A percentile compares a stretch with the other conserved stretches of the same genome.
These are phyloP conservation scores for Aspergillus melleus DNA, from an alignment of 2,329 filamentous ascomycete species.

Conservation along the genomic window DNA sequence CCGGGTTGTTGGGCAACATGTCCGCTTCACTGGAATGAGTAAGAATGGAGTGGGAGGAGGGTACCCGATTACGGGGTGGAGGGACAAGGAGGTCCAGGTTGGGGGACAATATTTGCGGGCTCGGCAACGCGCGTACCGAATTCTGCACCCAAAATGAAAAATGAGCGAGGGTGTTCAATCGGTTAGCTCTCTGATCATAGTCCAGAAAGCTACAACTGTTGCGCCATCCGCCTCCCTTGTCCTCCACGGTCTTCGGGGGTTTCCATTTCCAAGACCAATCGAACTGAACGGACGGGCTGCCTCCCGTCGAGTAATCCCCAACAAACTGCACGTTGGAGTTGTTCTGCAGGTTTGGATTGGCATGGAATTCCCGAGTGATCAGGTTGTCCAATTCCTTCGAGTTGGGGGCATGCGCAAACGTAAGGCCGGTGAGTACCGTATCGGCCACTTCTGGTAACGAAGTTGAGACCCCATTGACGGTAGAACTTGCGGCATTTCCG, in stretches of 20 bases:
- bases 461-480: constrained; percentile 52
- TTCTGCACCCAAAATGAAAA: constrained; percentile 96
- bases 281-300: constrained; percentile 81
- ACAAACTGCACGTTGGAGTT: constrained; percentile 93
- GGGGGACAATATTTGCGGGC: constrained; percentile 67
- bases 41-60: constrained; percentile 84
- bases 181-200: constrained; percentile 90
- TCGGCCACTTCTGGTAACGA: constrained; percentile 57
- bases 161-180: constrained; percentile 80
- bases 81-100: constrained; percentile 72
- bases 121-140: constrained; percentile 42
- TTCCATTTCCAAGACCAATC: constrained; percentile 98
- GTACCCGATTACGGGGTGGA: constrained; percentile 69
- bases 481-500: constrained; percentile 51
- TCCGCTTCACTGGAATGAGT: constrained; percentile 77
- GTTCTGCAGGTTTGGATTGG: constrained; percentile 95
- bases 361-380: constrained; percentile 92
- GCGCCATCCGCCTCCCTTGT: constrained; percentile 88
- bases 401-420: constrained; percentile 86
- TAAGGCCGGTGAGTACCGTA: constrained; percentile 82
- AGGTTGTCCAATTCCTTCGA: constrained; percentile 87
- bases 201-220: constrained; percentile 97
- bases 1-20: constrained; percentile 37
- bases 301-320: constrained; percentile 84
- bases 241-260: constrained; percentile 77